Evolutionary conservation across 306 rosid genomes (phyloP).

Genomic region (Medicago ruthenica): DNA sequence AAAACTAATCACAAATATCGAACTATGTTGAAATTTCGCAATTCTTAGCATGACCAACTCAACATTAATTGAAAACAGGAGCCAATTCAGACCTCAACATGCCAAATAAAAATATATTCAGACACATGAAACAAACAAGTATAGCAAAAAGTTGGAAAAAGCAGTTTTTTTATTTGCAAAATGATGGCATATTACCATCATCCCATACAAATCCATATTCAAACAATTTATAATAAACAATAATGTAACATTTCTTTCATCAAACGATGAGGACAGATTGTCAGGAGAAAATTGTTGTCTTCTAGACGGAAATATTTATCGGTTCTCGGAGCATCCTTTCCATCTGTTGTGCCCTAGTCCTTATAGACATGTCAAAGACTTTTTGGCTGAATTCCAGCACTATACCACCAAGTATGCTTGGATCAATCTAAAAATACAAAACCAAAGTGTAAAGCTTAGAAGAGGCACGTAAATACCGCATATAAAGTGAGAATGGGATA

Average conservation of each 20-base stretch:
- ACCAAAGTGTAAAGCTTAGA: background rate
- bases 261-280: conserved; percentile 40
- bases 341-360: conserved; percentile 86
- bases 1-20: background rate
- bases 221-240: conserved; percentile 49
- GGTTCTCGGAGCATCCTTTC: conserved; percentile 94
- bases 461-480: background rate
- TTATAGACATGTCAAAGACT: conserved; percentile 92
- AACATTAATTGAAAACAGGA: conserved; percentile 13
- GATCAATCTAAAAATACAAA: conserved; percentile 69
- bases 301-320: conserved; percentile 54
- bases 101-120: conserved; percentile 33
- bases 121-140: conserved; percentile 18
- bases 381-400: conserved; percentile 78
- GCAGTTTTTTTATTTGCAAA: conserved; percentile 73
- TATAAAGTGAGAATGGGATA: background rate
- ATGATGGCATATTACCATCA: conserved; percentile 62
- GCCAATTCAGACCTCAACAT: conserved; percentile 20
- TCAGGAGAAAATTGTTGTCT: conserved; percentile 43
- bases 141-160: conserved; percentile 40
- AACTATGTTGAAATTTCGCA: background rate
- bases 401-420: conserved; percentile 87
- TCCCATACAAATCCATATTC: conserved; percentile 46
- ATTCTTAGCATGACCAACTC: conserved; percentile 17
- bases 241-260: conserved; percentile 34